Evolutionary conservation across 352 stramenopile genomes (phyloP).

Genomic region (Phytophthora colocasiae): DNA sequence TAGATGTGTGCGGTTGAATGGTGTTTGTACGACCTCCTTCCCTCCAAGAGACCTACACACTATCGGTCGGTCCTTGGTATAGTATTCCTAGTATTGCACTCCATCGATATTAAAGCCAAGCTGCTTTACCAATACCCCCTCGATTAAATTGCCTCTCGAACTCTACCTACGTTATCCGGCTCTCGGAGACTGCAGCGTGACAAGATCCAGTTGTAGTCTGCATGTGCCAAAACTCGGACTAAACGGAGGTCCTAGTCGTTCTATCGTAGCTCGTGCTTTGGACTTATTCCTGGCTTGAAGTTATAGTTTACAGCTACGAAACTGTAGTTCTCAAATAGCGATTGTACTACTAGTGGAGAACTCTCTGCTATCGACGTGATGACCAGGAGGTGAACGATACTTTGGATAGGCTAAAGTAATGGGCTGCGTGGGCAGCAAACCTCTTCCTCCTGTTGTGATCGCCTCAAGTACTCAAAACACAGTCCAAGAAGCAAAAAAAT

Average conservation of each 20-base stretch:
- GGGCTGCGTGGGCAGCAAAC: conserved; percentile 30
- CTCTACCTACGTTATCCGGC: conserved; percentile 3
- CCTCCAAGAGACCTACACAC: background rate
- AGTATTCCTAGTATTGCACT: background rate
- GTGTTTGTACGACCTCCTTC: background rate
- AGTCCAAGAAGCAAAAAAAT: background rate
- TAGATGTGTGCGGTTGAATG: background rate
- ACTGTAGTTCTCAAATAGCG: conserved; percentile 26
- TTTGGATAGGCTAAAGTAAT: conserved; percentile 21
- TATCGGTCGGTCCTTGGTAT: background rate
- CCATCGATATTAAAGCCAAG: background rate
- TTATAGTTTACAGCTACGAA: background rate
- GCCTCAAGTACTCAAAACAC: background rate
- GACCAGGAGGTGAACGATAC: conserved; percentile 8
- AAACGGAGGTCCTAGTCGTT: background rate
- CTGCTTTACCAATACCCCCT: conserved; percentile 9
- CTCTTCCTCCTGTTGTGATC: conserved; percentile 5
- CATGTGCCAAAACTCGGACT: background rate
- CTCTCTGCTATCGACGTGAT: conserved; percentile 26
- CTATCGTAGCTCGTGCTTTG: background rate
- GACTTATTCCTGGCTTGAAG: conserved; percentile 20
- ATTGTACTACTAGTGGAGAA: conserved; percentile 1
- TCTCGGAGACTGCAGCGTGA: conserved; percentile 9
- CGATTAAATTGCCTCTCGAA: conserved; percentile 6
- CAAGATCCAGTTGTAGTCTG: background rate